Evolutionary conservation across 345 rosid species (phyloP), one percentile per base, ranked within the genome.

Genomic region (Garcia nutans): DNA sequence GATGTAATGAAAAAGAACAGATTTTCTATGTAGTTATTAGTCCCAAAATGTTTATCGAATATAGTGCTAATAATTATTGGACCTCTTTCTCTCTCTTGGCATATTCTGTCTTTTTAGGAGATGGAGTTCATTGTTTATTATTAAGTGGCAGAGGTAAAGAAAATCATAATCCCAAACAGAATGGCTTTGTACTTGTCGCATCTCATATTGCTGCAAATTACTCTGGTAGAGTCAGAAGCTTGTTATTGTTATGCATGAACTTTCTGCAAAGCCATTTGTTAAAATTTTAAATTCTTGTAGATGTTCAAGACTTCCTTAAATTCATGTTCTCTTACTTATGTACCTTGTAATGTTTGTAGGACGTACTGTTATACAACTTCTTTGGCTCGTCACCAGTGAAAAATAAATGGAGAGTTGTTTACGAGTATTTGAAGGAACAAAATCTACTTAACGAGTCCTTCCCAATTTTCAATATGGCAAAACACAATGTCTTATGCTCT

Each of bases 321-420:
- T 11, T 13, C 0, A 10, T 15, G 7, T 61, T 37, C 16, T 28
- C 0, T 10, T 28, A 3, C 1, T 10, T 61, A 61, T 26, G 10
- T 28, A 3, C 41, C 17, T 63, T 12, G 19, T 15, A 52, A 12
- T 52, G 19, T 52, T 52, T 12, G 56, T 33, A 86, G 89, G 88
- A 86, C 76, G 89, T 86, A 1, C 68, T 86, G 22, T 59, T 86
- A 45, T 87, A 80, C 76, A 78, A 85, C 74, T 84, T 89, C 75
- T 89, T 89, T 72, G 79, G 89, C n/a, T 67, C 86, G 8, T 87
- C 93, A 49, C 81, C 81, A 31, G 26, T 81, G 16, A 78, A 74
- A 66, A 85, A 69, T 69, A 80, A 79, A 65, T 89, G 93, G 91
- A 79, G 86, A 72, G 81, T 89, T 20, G 23, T 89, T 6, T 87